Base-by-base conservation (phyloP, 202 grass and related monocot genomes). In the Alloteropsis angusta region DNA sequence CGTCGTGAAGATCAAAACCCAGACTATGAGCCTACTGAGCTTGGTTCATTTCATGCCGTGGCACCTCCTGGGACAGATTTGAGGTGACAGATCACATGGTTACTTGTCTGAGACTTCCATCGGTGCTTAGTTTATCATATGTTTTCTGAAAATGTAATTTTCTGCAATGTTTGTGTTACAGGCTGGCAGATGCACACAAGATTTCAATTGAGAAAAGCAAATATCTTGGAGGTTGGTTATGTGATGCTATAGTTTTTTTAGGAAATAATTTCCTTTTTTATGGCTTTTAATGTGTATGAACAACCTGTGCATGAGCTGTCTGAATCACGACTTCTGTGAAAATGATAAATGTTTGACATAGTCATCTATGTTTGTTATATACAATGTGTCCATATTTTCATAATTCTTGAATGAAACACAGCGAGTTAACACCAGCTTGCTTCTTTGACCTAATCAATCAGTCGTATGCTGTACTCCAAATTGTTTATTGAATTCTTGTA, bases 191-290 rank as follows among this genome's bases (percentile, higher is more conserved):
- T 91, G 88, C 96, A n/a, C 87, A 89, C 19, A 98, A 98, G 76
- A 90, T 98, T 84, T 92, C 96, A 56, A 98, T 98, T 70, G 96
- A 98, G 90, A 98, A 98, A 60, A 98, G 96, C 92, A 98, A 98
- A 81, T 98, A 98, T 55, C 92, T 98, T 62, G 92, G 96, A 98
- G 96, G 96, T 98, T 47, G 39, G 92, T 76, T 38, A 67, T 32
- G 9, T 76, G 23, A 46, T 68, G 65, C 47, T 37, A 72, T 36
- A 54, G 16, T 21, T 54, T 28, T 47, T 48, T 70, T 8, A 49
- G 46, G 43, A 46, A 32, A 47, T 32, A 0, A 46, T 68, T 56
- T 22, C 23, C 4, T 58, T 58, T 47, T 17, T 5, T 0, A 47
- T 18, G 7, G 6, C 41, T 69, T 70, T 45, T 48, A 13, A 26